Base-by-base conservation (phyloP, 305 asterid species). In the Monarda citriodora region DNA sequence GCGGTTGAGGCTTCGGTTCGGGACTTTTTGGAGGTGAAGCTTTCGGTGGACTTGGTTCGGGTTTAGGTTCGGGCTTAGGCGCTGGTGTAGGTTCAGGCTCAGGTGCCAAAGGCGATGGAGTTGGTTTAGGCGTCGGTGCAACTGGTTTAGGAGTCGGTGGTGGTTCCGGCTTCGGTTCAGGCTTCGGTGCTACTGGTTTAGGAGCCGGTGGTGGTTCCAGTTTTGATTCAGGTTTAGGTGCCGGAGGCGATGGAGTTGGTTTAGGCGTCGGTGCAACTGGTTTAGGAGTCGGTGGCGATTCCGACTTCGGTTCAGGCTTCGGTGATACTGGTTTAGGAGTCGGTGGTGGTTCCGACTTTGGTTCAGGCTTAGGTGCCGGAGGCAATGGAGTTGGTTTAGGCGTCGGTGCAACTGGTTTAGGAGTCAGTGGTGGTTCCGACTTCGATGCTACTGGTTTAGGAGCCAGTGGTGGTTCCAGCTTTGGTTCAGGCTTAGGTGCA, bases 401-500 rank as follows among this genome's bases (percentile, higher is more conserved):
- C n/a, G 29, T 53, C 1, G 50, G 21, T 17, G 12, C 22, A 45
- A 8, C 21, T 0, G 51, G 23, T 23, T n/a, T 55, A 12, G 56
- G 57, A 14, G 62, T 0, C 9, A 29, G 61, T 14, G 69, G 10
- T 5, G 73, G 67, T 5, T 38, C 26, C 6, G 31, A 34, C 25
- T 60, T 22, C 9, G 67, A 66, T 20, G 23, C n/a, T 0, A 12
- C 23, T 5, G 51, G 14, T 18, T 46, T 46, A 46, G 52, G 66
- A 36, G 58, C 3, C 2, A 58, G 66, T 6, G 48, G 17, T 37
- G 67, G 58, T 9, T 20, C 53, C 0, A 74, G 67, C 40, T 42
- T 56, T n/a, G 65, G 61, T 12, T n/a, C 64, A 61, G 18, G 42
- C 14, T 45, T 45, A 45, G 50, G 66, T 34, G 57, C 4, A 5